Conservation (phyloP, 805 yeast genomes). For the Ogataea zsoltii region DNA sequence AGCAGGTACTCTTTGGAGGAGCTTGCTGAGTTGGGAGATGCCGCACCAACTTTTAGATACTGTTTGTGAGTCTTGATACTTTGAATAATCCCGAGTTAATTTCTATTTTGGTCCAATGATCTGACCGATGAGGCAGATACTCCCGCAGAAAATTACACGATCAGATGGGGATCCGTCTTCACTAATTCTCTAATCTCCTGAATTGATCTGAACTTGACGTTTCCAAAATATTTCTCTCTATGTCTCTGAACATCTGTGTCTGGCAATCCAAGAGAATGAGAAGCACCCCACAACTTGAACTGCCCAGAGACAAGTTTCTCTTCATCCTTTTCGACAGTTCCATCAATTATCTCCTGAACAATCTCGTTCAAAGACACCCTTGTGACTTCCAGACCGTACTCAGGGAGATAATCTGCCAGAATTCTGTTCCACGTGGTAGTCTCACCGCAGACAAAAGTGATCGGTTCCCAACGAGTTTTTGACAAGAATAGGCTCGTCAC, state of each 20-base stretch:
- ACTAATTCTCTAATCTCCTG: background rate
- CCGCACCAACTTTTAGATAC: slow-evolving; percentile 41
- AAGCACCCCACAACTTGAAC: slow-evolving; percentile 1
- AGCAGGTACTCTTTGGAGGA: slow-evolving; percentile 30
- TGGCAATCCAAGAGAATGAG: slow-evolving; percentile 1
- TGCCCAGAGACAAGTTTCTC: background rate
- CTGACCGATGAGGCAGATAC: too few species aligned
- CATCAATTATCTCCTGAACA: background rate
- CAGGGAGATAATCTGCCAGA: background rate
- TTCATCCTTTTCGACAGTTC: background rate
- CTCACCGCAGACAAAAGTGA: slow-evolving; percentile 1
- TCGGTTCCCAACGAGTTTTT: background rate
- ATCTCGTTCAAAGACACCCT: background rate
- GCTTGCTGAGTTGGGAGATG: slow-evolving; percentile 42
- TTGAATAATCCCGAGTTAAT: background rate
- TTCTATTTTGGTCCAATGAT: background rate
- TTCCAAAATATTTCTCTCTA: background rate
- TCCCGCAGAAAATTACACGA: too few species aligned
- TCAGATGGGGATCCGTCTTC: background rate
- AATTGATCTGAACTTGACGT: background rate
- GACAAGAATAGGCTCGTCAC: slow-evolving; percentile 1
- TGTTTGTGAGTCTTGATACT: slow-evolving; percentile 9
- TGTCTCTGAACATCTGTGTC: background rate
- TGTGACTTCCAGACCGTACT: background rate
- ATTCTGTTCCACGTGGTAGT: slow-evolving; percentile 1